phyloP scores from a whole-genome alignment of 2,329 filamentous ascomycete genomes.

The Nemania sp. region DNA sequence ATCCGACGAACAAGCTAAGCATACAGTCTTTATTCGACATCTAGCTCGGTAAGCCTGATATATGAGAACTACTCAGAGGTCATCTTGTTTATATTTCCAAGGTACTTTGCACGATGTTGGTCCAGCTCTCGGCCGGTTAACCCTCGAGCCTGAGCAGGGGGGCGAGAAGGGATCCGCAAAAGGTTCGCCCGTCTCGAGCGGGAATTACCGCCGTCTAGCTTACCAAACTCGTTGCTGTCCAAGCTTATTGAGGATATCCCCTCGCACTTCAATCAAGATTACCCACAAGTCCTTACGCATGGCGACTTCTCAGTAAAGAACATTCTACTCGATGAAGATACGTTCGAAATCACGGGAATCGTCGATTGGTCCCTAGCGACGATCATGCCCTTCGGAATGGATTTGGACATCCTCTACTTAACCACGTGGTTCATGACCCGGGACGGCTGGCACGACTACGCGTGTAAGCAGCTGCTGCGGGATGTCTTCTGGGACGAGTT shows the following conservation, averaged over 20 bases:
- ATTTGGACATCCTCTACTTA: slow-evolving; percentile 31
- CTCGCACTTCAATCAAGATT: slow-evolving; percentile 35
- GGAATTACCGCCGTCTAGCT: slow-evolving; percentile 5
- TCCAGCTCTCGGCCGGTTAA: slow-evolving; percentile 24
- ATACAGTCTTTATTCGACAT: slow-evolving; percentile 20
- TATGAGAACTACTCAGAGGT: not conserved
- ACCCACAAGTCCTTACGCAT: slow-evolving; percentile 40
- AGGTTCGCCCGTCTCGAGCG: slow-evolving; percentile 22
- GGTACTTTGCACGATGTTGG: slow-evolving; percentile 39
- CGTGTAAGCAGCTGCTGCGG: slow-evolving; percentile 29
- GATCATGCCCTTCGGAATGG: slow-evolving; percentile 32
- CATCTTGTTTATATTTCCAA: slow-evolving; percentile 10
- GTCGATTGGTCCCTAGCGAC: slow-evolving; percentile 40
- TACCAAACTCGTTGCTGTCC: not conserved
- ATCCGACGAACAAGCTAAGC: slow-evolving; percentile 20
- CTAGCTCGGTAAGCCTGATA: slow-evolving; percentile 21
- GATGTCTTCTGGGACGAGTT: slow-evolving; percentile 40
- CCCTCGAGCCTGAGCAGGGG: not conserved
- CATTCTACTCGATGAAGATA: slow-evolving; percentile 37
- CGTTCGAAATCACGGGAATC: slow-evolving; percentile 35
- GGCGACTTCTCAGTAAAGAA: slow-evolving; percentile 39
- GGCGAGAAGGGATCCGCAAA: slow-evolving; percentile 23
- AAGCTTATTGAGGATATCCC: slow-evolving; percentile 28
- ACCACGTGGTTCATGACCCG: slow-evolving; percentile 36
- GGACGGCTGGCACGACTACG: slow-evolving; percentile 38